A percentile compares a stretch with the other conserved stretches of the same genome.
Evolutionary conservation across 495 filamentous ascomycete genomes (phyloP).

Genomic region (Neurospora sp.): DNA sequence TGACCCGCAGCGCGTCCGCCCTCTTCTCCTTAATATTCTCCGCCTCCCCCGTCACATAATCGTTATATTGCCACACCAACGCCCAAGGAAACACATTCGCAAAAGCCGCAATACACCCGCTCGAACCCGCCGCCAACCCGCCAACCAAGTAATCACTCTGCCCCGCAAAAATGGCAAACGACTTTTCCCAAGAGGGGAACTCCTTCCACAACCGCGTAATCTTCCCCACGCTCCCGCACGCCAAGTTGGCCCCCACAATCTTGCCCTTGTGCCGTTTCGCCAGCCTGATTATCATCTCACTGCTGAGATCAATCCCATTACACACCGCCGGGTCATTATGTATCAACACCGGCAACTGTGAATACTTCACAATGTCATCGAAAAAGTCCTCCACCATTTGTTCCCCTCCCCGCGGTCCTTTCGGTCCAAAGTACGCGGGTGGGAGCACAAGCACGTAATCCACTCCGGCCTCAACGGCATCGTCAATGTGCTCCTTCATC

Average conservation of each 20-base stretch:
- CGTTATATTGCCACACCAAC: slow-evolving; percentile 41
- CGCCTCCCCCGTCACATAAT: slow-evolving; percentile 18
- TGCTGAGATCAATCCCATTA: slow-evolving; percentile 56
- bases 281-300: slow-evolving; percentile 46
- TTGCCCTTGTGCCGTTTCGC: slow-evolving; percentile 31
- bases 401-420: background rate
- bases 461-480: slow-evolving; percentile 47
- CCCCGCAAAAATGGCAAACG: slow-evolving; percentile 57
- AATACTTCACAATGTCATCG: slow-evolving; percentile 34
- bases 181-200: slow-evolving; percentile 30
- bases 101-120: slow-evolving; percentile 58
- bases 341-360: slow-evolving; percentile 48
- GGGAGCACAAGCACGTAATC: slow-evolving; percentile 53
- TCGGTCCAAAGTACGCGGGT: slow-evolving; percentile 49
- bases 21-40: slow-evolving; percentile 30
- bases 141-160: slow-evolving; percentile 62
- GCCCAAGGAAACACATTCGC: slow-evolving; percentile 55
- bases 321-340: slow-evolving; percentile 68
- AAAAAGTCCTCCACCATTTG: slow-evolving; percentile 55
- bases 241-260: slow-evolving; percentile 56
- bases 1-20: slow-evolving; percentile 45
- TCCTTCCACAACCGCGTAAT: slow-evolving; percentile 38
- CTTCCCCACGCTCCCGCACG: slow-evolving; percentile 60
- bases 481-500: slow-evolving; percentile 45
- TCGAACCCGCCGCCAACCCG: slow-evolving; percentile 46